Percentiles rank a stretch among this genome's conserved stretches.
Evolutionary conservation across 1,284 basidiomycete genomes (phyloP).

Genomic region (Wallemia ichthyophaga): DNA sequence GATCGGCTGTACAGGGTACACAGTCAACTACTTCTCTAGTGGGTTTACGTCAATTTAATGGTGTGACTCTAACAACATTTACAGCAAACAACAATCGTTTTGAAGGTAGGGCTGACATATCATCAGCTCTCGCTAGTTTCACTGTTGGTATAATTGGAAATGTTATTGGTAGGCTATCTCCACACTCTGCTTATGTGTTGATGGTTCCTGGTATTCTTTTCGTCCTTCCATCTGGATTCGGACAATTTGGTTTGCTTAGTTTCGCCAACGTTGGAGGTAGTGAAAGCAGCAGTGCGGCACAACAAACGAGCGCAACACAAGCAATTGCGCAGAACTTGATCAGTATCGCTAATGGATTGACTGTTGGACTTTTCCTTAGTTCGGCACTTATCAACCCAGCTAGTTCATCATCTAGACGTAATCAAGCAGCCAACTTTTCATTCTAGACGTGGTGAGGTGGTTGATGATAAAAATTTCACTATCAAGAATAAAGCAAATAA

Average conservation of each 20-base stretch:
- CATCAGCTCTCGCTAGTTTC: conserved; percentile 23
- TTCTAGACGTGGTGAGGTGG: neutral
- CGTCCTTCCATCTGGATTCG: conserved; percentile 62
- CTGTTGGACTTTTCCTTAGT: conserved; percentile 33
- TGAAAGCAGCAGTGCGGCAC: neutral
- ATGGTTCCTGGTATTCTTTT: conserved; percentile 20
- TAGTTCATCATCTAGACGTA: neutral
- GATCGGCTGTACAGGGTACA: neutral
- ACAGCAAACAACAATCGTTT: neutral
- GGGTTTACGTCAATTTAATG: neutral
- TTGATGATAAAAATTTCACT: too few species aligned
- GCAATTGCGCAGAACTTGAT: conserved; percentile 27
- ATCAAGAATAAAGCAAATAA: too few species aligned
- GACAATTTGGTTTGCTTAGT: conserved; percentile 41
- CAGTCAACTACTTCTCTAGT: conserved; percentile 1
- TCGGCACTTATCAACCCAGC: conserved; percentile 20
- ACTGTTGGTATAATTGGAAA: conserved; percentile 57
- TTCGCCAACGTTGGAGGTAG: neutral
- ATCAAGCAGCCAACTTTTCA: neutral
- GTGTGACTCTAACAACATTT: neutral
- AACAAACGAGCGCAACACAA: neutral
- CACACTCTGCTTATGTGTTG: neutral
- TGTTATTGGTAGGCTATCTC: conserved; percentile 36
- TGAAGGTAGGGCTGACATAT: conserved; percentile 28
- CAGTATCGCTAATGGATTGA: conserved; percentile 28